Evolutionary conservation across 2,329 filamentous ascomycete species (phyloP), one percentile per base, ranked within the genome.

Genomic region (Chalaropsis ovoidea): DNA sequence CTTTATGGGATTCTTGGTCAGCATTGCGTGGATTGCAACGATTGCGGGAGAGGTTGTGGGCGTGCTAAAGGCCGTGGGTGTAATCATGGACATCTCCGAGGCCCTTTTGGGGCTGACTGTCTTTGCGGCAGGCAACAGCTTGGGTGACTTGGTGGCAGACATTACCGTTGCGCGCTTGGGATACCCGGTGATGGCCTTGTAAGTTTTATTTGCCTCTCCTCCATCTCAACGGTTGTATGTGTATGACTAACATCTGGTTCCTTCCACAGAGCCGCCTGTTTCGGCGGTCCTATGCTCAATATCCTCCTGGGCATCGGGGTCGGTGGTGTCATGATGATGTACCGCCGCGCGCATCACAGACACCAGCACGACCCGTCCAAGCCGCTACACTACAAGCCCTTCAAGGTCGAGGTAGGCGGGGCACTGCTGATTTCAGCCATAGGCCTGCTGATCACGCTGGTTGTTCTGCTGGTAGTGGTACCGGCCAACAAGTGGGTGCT

Each of bases 231-330:
- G 31, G 6, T 6, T 31, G 2, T 31, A 31, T 31, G 43, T 1
- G 24, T 15, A 27, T 52, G 7, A 24, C 47, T 52, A 52, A 60
- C 10, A 35, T 2, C 52, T 63, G 60, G 45, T 61, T 41, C 41
- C 45, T 43, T 58, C 68, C 3, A 31, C 68, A 84, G 82, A 49
- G 92, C 89, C 42, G 94, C 94, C 3, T 99, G 94, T 73, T 96
- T 99, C 73, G 94, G 94, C n/a, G 95, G 94, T 0, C 94, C 94
- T 0, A 93, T 99, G 90, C 82, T 99, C 49, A 99, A 99, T 71
- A 99, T 99, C 69, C 78, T 99, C 0, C 82, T 99, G 3, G 94
- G 94, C 0, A 92, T 99, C 63, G 94, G 94, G n/a, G 79, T 97
- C 3, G 89, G 88, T 31, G 94, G 94, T 17, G 82, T 90, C 47